Conservation (phyloP, 2,329 filamentous ascomycete species). For the Cladophialophora immunda region DNA sequence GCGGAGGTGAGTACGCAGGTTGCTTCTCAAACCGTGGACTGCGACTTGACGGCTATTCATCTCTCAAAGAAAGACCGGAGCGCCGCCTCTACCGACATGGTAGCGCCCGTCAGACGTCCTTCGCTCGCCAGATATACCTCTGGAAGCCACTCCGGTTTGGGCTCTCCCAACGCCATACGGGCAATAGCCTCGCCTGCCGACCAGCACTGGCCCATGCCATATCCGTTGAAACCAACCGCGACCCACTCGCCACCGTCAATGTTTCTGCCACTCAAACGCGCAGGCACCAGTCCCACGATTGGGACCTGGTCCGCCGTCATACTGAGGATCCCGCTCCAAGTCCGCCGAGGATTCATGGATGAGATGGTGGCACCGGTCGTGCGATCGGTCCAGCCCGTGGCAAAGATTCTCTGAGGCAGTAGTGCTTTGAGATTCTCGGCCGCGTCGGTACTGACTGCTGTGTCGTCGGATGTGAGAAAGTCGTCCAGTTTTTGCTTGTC, state of each 20-base stretch:
- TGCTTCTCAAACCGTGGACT: no score
- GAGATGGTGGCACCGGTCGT: slow-evolving; percentile 19
- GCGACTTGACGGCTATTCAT: no score
- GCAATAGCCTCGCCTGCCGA: slow-evolving; percentile 41
- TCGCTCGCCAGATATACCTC: slow-evolving; percentile 17
- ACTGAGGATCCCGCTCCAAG: slow-evolving; percentile 46
- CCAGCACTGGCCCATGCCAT: slow-evolving; percentile 44
- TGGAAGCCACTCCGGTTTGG: slow-evolving; percentile 18
- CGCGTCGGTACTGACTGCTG: no score
- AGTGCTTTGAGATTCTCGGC: no score
- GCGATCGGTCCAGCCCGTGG: background rate
- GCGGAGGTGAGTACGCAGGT: no score
- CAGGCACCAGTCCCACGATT: slow-evolving; percentile 41
- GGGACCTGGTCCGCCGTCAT: slow-evolving; percentile 44
- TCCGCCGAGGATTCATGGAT: slow-evolving; percentile 18
- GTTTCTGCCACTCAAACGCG: slow-evolving; percentile 31
- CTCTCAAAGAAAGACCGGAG: background rate
- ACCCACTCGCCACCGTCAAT: slow-evolving; percentile 44
- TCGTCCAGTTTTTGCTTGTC: slow-evolving; percentile 32
- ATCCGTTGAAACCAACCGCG: slow-evolving; percentile 44
- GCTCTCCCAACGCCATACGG: slow-evolving; percentile 31
- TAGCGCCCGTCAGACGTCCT: slow-evolving; percentile 11
- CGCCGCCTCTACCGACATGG: slow-evolving; percentile 19
- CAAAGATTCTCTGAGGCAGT: no score
- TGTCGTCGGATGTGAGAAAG: slow-evolving; percentile 35